Evolutionary conservation across 495 filamentous ascomycete genomes (phyloP), one percentile per base, ranked within the genome.

Genomic region (Penicillium manginii): DNA sequence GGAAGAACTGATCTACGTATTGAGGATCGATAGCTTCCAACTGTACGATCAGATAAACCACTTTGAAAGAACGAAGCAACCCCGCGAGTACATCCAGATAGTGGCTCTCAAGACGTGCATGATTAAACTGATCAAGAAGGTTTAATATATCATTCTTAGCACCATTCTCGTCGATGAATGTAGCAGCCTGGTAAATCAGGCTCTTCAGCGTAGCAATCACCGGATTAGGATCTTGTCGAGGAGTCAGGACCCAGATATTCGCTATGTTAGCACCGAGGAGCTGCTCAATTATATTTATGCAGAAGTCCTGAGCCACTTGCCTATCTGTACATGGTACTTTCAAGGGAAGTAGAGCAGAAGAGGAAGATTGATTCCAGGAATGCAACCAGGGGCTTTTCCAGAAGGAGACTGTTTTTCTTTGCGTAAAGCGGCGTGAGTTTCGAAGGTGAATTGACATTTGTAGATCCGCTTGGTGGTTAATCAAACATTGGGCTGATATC

Each of bases 121-220:
- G n/a, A n/a, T n/a, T n/a, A n/a, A n/a, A n/a, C n/a, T n/a, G n/a
- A n/a, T n/a, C n/a, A n/a, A n/a, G n/a, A n/a, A n/a, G n/a, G n/a
- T n/a, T n/a, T n/a, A n/a, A n/a, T n/a, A n/a, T n/a, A n/a, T n/a
- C n/a, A n/a, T n/a, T n/a, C n/a, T n/a, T n/a, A n/a, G n/a, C n/a
- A n/a, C n/a, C n/a, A n/a, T n/a, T n/a, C n/a, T n/a, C n/a, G n/a
- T 33, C 11, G 31, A 33, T 33, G 11, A 33, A 33, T 33, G 31
- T 33, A 33, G 31, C 48, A 50, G 48, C 48, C n/a, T 50, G 26
- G 26, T 50, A 15, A 50, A 50, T 31, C 12, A 50, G 48, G 15
- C 48, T 50, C 32, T 50, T 50, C 48, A 50, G 26, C 14, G 48
- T 31, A 2, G 5, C 48, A 31, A 50, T 31, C 3, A 19, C 5